phyloP scores from a whole-genome alignment of 2,329 filamentous ascomycete genomes.

The Penicillium frequentans region DNA sequence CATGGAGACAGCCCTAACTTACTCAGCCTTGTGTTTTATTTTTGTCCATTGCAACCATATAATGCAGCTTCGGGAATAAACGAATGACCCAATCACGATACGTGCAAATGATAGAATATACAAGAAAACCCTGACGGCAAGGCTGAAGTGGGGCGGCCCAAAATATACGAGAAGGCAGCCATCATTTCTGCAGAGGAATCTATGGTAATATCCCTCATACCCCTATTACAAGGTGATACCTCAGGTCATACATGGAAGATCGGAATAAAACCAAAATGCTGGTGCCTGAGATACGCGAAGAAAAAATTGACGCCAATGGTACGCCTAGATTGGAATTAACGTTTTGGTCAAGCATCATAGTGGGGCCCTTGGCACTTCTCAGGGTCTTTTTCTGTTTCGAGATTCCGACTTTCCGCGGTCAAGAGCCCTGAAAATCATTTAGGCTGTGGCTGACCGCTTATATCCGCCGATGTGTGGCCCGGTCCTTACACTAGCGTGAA shows the following conservation, averaged over 20 bases:
- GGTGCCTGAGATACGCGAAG: conserved; percentile 6
- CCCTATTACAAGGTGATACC: not conserved
- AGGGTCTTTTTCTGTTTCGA: not conserved
- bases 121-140: not conserved
- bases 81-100: not conserved
- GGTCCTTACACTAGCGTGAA: not conserved
- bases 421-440: too few relatives aligned
- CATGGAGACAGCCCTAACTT: not conserved
- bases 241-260: not conserved
- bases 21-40: not conserved
- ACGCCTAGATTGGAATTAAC: not conserved
- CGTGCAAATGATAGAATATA: not conserved
- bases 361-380: not conserved
- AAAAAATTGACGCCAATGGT: not conserved
- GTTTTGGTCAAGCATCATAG: conserved; percentile 4
- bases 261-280: conserved; percentile 1
- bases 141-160: not conserved
- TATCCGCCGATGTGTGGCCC: not conserved
- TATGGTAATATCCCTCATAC: not conserved
- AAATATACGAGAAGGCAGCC: too few relatives aligned
- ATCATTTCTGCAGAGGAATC: not conserved
- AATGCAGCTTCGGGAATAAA: not conserved
- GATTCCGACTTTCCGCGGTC: not conserved
- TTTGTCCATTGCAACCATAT: not conserved
- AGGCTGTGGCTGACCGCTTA: not conserved